Conservation (phyloP, 108 stramenopile genomes). For the Nitzschia inconspicua region DNA sequence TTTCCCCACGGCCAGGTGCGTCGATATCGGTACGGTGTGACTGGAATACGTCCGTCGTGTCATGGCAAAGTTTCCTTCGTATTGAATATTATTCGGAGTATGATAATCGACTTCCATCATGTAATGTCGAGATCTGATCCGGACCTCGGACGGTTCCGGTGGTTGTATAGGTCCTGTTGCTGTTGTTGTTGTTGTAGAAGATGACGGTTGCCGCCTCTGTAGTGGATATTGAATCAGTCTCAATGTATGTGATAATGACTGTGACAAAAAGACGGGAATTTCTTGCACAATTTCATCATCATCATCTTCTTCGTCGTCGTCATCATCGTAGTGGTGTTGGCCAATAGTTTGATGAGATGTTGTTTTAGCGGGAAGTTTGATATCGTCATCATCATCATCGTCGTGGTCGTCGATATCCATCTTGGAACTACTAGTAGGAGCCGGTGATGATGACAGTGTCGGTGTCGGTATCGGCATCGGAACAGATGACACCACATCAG, state of each 20-base stretch:
- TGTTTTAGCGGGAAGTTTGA: no score
- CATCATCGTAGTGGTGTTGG: not conserved
- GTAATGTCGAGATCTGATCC: slow-evolving; percentile 58
- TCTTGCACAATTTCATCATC: slow-evolving; percentile 66
- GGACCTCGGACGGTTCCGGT: slow-evolving; percentile 50
- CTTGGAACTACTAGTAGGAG: no score
- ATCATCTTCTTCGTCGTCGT: slow-evolving; percentile 2
- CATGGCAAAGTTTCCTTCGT: slow-evolving; percentile 33
- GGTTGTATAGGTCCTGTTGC: not conserved
- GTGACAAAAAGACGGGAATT: slow-evolving; percentile 83
- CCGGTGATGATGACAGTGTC: no score
- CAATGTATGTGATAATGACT: slow-evolving; percentile 49
- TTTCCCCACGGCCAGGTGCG: slow-evolving; percentile 85
- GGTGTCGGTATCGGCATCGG: no score
- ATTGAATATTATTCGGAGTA: slow-evolving; percentile 10
- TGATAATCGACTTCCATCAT: slow-evolving; percentile 66
- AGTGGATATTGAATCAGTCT: slow-evolving; percentile 81
- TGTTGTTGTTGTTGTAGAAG: no score
- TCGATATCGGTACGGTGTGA: slow-evolving; percentile 63
- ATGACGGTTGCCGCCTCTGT: slow-evolving; percentile 28
- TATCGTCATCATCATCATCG: no score
- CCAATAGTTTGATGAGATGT: no score
- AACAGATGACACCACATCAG: no score
- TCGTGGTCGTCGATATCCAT: no score
- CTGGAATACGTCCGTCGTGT: slow-evolving; percentile 54